Evolutionary conservation across 495 filamentous ascomycete genomes (phyloP), one percentile per base, ranked within the genome.

Genomic region (Neurospora sp.): DNA sequence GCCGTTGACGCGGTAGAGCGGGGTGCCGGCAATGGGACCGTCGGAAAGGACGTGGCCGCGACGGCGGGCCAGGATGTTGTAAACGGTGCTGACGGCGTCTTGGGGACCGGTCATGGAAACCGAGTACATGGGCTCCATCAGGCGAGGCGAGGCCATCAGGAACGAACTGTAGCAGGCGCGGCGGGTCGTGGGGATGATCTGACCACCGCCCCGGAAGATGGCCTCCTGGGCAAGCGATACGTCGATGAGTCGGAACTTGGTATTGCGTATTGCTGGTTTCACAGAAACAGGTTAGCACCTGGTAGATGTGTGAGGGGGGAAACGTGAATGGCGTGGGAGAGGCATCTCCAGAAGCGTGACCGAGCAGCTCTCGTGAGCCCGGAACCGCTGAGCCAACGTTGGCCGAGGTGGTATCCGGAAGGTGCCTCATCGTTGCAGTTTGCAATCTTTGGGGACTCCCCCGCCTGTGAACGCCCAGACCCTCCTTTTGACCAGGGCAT

Each of bases 41-140:
- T 99, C 96, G 27, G 91, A 90, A 38, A 99, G 86, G 27, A 99
- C 96, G 82, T 99, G 96, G 0, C 96, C 96, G 73, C 96, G 86
- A 39, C 96, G 89, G 48, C 93, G 88, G 3, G 94, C 92, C 22
- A 99, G 87, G 39, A 97, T 93, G 35, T 94, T 98, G 83, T 98
- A 99, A 4, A 98, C 87, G 5, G 91, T 89, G 42, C 90, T 89
- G 69, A 97, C 93, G 0, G 95, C 90, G 78, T 97, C 94, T 59
- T 96, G 93, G 69, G 95, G 95, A 2, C 94, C 94, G 14, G 92
- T 94, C 91, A 98, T 97, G 38, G 90, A 92, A 79, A 93, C 93
- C 35, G 91, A 88, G 82, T 98, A 99, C 38, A 98, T 86, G 1
- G 96, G 96, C 78, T 99, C 96, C 92, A 99, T 97, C 39, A 99